Base-by-base conservation (phyloP, 345 rosid species). In the Hypericum androsaemum region DNA sequence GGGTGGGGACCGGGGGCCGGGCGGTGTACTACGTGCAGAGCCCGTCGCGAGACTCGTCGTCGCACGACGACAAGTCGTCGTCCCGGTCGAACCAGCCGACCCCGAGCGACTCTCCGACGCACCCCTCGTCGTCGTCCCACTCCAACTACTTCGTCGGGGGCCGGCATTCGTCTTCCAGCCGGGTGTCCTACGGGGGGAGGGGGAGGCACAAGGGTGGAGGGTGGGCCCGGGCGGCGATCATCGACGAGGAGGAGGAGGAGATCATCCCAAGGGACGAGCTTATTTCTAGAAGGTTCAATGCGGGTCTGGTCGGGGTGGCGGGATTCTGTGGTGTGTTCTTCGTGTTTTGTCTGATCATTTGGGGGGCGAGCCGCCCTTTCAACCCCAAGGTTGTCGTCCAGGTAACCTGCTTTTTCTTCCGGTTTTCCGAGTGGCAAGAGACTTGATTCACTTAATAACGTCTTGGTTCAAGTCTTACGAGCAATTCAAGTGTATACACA, bases 341-440 rank as follows among this genome's bases (percentile, higher is more conserved):
- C 12, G 10, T 50, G 8, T 59, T 59, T 10, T 59, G 60, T 38
- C 41, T 59, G 36, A 17, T 54, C 6, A 47, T 65, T 14, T 59
- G 70, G 60, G 60, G 64, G 6, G 56, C 64, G 13, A 59, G 64
- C 10, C 42, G 70, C 35, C 70, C 60, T 54, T 59, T 47, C 17
- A 41, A 49, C n/a, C 64, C 70, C 6, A 41, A 22, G 7, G 49
- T 65, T 38, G 37, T 3, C 3, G 52, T 65, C 37, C 37, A 65
- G 64, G 70, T 65, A 58, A 46, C 32, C 32, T 1, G 4, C 32
- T 22, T 22, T 1, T 22, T 22, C 4, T 4, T 22, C 1, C 4
- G 32, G 1, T 22, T 1, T 1, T 22, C 32, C 4, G 32, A 22
- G 32, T 22, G 32, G 32, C 4, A 22, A 22, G 32, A 22, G 32